phyloP scores from a whole-genome alignment of 164 flowering plant genomes.

The Pachysandra terminalis region DNA sequence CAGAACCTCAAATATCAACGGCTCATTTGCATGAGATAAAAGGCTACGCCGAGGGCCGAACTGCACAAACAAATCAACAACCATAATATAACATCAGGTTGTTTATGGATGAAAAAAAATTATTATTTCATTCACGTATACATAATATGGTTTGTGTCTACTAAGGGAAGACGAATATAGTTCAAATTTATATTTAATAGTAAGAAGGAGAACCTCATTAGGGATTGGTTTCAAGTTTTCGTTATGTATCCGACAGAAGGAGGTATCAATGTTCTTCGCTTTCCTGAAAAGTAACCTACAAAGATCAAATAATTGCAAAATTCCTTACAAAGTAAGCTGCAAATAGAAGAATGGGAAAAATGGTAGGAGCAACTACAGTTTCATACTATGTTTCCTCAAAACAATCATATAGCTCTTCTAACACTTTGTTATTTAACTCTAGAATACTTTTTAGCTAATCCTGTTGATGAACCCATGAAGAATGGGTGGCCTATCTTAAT shows the following conservation, averaged over 20 bases:
- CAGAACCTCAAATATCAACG: slow-evolving; percentile 90
- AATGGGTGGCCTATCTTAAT: not conserved
- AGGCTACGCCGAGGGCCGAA: slow-evolving; percentile 97
- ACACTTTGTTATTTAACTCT: not conserved
- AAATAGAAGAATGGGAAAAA: not conserved
- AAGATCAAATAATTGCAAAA: not conserved
- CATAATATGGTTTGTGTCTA: not conserved
- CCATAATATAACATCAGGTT: not conserved
- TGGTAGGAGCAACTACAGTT: not conserved
- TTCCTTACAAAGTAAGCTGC: not conserved
- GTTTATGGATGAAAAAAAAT: not conserved
- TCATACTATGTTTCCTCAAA: not conserved
- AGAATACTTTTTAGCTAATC: no score
- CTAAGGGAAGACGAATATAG: not conserved
- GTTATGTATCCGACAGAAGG: slow-evolving; percentile 74
- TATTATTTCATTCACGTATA: not conserved
- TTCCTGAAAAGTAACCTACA: slow-evolving; percentile 51
- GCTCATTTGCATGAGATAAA: slow-evolving; percentile 79
- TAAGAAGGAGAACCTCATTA: slow-evolving; percentile 64
- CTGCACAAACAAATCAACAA: slow-evolving; percentile 45
- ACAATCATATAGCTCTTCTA: not conserved
- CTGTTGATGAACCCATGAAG: not conserved
- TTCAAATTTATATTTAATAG: not conserved
- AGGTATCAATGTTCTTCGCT: slow-evolving; percentile 92
- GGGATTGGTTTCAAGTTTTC: slow-evolving; percentile 79